Base-by-base conservation (phyloP, 345 rosid genomes). In the Salix koriyanagi region DNA sequence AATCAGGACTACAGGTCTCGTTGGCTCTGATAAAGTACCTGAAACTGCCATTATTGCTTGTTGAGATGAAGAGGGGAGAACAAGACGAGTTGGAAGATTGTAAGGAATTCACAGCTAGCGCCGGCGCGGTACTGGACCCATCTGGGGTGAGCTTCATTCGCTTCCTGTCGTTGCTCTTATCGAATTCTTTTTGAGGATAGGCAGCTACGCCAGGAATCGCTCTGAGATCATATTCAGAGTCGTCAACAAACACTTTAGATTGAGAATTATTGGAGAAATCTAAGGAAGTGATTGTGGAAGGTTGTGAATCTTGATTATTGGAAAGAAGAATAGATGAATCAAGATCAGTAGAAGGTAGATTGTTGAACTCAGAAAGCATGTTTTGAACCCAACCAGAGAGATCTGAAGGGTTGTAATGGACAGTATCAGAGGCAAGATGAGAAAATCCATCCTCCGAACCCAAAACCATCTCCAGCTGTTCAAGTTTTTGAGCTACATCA, bases 331-430 rank as follows among this genome's bases (percentile, higher is more conserved):
- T 32, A 42, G 66, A n/a, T 5, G 61, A 16, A 23, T 37, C 26
- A 28, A 42, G 23, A 74, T n/a, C 15, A n/a, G 30, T 2, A 37
- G 71, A 30, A 21, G 81, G 70, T 7, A 64, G 18, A 28, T 39
- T n/a, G 77, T 66, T 75, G 73, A 79, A 48, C 70, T 82, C 85
- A 41, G 85, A 78, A 1, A 82, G 76, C 85, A 82, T 82, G 48
- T 74, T 75, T 13, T 79, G 79, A 26, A 78, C 79, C 85, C 85
- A 82, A 7, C 74, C 74, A 12, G 77, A 82, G 28, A 82, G 85
- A 79, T 82, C 85, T 15, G 85, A 78, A 3, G 85, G 85, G 52
- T 82, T 82, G 67, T 75, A 78, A 69, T 82, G 85, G 34, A 82
- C 65, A 7, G 85, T 82, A 48, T 82, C 82, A 18, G 66, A 78